Evolutionary conservation across 2,329 filamentous ascomycete species (phyloP).

Genomic region (Diaporthe sp.): DNA sequence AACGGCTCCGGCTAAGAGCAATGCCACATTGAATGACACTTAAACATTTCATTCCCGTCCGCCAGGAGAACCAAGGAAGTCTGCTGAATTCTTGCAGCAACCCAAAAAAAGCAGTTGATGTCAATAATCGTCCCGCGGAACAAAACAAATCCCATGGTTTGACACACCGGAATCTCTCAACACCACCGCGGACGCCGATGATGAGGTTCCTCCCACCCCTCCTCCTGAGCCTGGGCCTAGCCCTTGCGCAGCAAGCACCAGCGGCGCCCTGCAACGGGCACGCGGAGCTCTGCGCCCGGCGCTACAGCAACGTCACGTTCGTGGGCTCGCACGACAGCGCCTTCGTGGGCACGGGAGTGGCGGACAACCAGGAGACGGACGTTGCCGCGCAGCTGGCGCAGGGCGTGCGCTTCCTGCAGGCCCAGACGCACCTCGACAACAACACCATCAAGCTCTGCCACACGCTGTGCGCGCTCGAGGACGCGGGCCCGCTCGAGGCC

Average conservation of each 20-base stretch:
- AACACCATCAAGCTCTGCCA: constrained; percentile 73
- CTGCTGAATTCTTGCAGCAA: constrained; percentile 2
- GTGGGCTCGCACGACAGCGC: constrained; percentile 76
- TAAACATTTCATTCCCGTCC: constrained; percentile 10
- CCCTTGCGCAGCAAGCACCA: constrained; percentile 39
- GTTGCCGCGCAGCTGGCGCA: constrained; percentile 71
- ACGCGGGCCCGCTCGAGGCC: constrained; percentile 68
- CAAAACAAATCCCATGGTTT: background rate
- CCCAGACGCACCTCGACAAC: constrained; percentile 70
- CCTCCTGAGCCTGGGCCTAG: constrained; percentile 8
- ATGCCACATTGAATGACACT: background rate
- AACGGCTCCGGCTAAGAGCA: background rate
- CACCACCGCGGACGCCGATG: background rate
- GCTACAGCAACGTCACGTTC: constrained; percentile 71
- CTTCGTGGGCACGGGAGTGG: constrained; percentile 69
- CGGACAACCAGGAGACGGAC: constrained; percentile 73
- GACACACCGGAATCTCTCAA: background rate
- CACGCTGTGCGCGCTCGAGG: constrained; percentile 72
- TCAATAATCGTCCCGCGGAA: background rate
- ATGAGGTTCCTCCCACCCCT: background rate
- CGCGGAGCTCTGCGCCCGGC: constrained; percentile 66
- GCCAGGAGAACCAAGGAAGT: background rate
- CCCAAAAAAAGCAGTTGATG: background rate
- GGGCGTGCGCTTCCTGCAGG: constrained; percentile 75
- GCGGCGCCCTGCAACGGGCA: constrained; percentile 68